These are phyloP conservation scores for Solanum hybrid DNA, from an alignment of 305 asterid species.

Conservation along the genomic window DNA sequence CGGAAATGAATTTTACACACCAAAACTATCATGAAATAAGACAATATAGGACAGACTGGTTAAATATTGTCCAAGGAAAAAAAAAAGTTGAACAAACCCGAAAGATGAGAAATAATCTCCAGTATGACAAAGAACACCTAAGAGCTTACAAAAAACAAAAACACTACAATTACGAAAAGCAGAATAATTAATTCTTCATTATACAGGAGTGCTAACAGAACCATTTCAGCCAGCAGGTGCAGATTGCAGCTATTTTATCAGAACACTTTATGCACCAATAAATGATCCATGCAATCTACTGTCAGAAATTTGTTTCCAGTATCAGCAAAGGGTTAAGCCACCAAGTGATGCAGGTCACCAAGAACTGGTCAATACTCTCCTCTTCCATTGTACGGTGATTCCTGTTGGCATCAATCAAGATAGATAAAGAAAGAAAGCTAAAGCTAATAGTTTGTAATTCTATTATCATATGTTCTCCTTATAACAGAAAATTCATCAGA, in stretches of 20 bases:
- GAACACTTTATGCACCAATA: not conserved
- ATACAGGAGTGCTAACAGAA: not conserved
- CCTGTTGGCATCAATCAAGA: conserved; percentile 33
- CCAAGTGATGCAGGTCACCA: not conserved
- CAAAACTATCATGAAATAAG: not conserved
- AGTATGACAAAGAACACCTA: not conserved
- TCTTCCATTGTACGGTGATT: conserved; percentile 70
- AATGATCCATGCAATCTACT: conserved; percentile 13
- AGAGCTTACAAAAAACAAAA: not conserved
- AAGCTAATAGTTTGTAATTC: not conserved
- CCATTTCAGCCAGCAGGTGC: not conserved
- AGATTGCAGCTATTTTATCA: not conserved
- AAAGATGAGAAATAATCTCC: not conserved
- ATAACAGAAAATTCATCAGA: not conserved
- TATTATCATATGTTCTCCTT: not conserved
- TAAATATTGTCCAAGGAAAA: not conserved
- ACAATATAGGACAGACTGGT: not conserved
- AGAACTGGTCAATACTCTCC: conserved; percentile 54
- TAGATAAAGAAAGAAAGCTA: not conserved
- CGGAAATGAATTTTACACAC: not conserved
- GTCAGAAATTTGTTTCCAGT: conserved; percentile 15
- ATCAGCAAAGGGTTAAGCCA: not conserved
- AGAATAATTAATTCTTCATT: not conserved
- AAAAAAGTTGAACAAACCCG: not conserved
- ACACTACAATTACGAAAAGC: not conserved